These are phyloP conservation scores for Puccinia sorghi DNA, from an alignment of 1,284 basidiomycete genomes.

Conservation along the genomic window DNA sequence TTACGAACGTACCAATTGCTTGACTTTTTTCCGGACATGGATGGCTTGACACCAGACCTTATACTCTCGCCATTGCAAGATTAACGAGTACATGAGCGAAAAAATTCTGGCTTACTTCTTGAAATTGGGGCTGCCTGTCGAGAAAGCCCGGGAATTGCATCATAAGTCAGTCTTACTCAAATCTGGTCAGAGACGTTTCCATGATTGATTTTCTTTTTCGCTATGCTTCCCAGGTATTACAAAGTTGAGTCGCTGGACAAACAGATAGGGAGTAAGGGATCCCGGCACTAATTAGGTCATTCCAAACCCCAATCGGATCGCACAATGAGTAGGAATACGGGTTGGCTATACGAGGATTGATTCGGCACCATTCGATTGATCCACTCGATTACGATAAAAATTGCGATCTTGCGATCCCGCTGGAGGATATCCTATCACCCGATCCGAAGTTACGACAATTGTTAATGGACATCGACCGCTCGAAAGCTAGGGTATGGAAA, in stretches of 20 bases:
- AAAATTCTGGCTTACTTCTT: conserved; percentile 70
- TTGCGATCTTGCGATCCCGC: conserved; percentile 78
- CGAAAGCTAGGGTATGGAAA: conserved; percentile 65
- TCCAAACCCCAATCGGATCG: not conserved
- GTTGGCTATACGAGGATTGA: conserved; percentile 78
- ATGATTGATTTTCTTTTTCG: not conserved
- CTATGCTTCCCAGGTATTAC: conserved; percentile 21
- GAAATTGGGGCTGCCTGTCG: conserved; percentile 67
- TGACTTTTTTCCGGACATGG: not conserved
- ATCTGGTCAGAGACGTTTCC: too few relatives aligned
- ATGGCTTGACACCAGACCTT: conserved; percentile 25
- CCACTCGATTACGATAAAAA: conserved; percentile 80
- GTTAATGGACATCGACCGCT: conserved; percentile 74
- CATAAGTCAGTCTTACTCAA: not conserved
- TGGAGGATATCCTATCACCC: conserved; percentile 75
- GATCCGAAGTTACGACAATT: conserved; percentile 68
- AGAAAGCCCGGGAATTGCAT: conserved; percentile 73
- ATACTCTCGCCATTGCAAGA: conserved; percentile 32
- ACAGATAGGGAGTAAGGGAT: not conserved
- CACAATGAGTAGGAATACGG: conserved; percentile 63
- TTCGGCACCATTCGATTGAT: conserved; percentile 76
- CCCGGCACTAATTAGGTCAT: not conserved
- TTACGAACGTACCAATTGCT: not conserved
- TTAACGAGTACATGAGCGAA: conserved; percentile 39
- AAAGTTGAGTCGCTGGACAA: conserved; percentile 29